Conservation (phyloP, 345 rosid species). For the Gossypioides kirkii region DNA sequence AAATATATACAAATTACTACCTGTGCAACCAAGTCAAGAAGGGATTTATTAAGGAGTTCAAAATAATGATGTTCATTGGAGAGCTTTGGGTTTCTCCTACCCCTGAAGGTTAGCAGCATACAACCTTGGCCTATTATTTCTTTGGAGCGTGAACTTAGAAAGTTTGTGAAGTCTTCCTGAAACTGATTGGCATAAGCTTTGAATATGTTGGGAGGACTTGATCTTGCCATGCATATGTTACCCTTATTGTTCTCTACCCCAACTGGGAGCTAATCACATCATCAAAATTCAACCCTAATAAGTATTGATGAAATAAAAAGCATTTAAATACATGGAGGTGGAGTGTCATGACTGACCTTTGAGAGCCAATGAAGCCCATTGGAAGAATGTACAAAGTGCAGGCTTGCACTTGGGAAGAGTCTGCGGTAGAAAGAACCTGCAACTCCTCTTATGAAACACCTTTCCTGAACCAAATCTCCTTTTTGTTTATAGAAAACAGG, state of each 20-base stretch:
- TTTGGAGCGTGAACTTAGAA: constrained; percentile 36
- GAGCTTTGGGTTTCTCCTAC: constrained; percentile 31
- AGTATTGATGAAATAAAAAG: constrained; percentile 2
- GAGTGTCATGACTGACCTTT: constrained; percentile 32
- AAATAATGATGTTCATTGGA: constrained; percentile 11
- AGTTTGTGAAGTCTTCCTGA: constrained; percentile 36
- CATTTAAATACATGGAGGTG: neutral
- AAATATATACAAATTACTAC: too few relatives aligned
- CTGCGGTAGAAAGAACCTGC: constrained; percentile 52
- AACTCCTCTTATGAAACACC: constrained; percentile 8
- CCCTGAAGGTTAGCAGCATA: constrained; percentile 30
- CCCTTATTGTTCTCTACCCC: neutral
- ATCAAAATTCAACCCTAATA: constrained; percentile 24
- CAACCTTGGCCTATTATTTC: constrained; percentile 39
- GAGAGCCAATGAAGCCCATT: constrained; percentile 77
- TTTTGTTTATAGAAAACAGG: constrained; percentile 40
- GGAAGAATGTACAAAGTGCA: constrained; percentile 66
- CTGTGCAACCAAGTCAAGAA: neutral
- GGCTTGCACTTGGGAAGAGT: constrained; percentile 51
- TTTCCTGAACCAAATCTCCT: neutral
- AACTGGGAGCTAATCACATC: neutral
- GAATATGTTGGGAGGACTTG: constrained; percentile 29
- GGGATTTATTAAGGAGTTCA: constrained; percentile 25
- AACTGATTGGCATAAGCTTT: constrained; percentile 44
- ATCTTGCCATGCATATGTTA: constrained; percentile 22